Conservation (phyloP, 108 stramenopile genomes). For the Cylindrotheca fusiformis region DNA sequence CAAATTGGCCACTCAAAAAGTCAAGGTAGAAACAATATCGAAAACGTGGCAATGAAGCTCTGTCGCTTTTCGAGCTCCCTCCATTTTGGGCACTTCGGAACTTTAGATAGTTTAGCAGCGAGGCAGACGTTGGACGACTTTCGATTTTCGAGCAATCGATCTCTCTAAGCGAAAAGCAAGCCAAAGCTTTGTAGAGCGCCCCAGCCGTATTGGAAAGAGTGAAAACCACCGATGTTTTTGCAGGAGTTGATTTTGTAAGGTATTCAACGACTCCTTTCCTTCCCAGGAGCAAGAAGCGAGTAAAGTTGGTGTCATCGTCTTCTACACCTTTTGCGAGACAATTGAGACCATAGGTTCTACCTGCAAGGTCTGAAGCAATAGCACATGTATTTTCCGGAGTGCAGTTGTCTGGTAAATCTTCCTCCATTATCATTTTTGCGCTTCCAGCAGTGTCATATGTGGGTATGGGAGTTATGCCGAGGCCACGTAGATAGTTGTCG, state of each 20-base stretch:
- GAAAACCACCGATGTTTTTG: slow-evolving; percentile 94
- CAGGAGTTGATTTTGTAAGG: slow-evolving; percentile 68
- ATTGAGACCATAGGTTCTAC: slow-evolving; percentile 84
- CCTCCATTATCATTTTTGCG: slow-evolving; percentile 92
- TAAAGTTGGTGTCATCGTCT: slow-evolving; percentile 97
- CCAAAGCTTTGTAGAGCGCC: slow-evolving; percentile 94
- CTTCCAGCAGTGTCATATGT: slow-evolving; percentile 96
- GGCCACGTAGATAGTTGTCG: slow-evolving; percentile 89
- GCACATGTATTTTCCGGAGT: slow-evolving; percentile 90
- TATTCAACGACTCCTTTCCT: slow-evolving; percentile 69
- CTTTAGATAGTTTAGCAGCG: slow-evolving; percentile 77
- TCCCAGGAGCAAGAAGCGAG: slow-evolving; percentile 91
- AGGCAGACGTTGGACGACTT: slow-evolving; percentile 88
- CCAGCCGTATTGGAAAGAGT: slow-evolving; percentile 91
- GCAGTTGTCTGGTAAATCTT: slow-evolving; percentile 62
- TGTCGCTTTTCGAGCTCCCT: slow-evolving; percentile 30
- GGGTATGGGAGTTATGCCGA: slow-evolving; percentile 74
- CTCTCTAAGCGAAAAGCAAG: slow-evolving; percentile 93
- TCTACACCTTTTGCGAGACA: slow-evolving; percentile 91
- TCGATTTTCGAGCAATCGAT: slow-evolving; percentile 98
- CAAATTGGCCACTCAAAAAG: slow-evolving; percentile 69
- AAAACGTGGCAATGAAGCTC: slow-evolving; percentile 73
- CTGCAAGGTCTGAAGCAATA: slow-evolving; percentile 93
- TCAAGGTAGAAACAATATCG: slow-evolving; percentile 92
- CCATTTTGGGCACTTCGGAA: slow-evolving; percentile 58